Percentiles rank a stretch among this genome's conserved stretches.
phyloP scores from a whole-genome alignment of 768 basidiomycete species.

The Cyathus striatus region DNA sequence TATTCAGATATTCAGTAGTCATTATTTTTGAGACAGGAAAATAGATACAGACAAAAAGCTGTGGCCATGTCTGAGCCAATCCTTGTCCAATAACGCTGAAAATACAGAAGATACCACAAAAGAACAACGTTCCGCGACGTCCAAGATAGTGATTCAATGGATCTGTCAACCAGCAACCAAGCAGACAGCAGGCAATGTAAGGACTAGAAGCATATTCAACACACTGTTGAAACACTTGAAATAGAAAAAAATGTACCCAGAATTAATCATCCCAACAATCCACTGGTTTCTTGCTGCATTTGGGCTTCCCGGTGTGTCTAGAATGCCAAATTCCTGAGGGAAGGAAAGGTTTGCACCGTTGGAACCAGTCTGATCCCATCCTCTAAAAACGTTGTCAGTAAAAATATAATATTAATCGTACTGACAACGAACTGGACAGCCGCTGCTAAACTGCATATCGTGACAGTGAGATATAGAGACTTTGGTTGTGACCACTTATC shows the following conservation, averaged over 20 bases:
- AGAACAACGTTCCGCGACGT: slow-evolving; percentile 57
- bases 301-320: slow-evolving; percentile 24
- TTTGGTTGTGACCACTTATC: slow-evolving; percentile 46
- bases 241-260: slow-evolving; percentile 28
- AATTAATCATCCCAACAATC: slow-evolving; percentile 68
- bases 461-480: slow-evolving; percentile 35
- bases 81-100: slow-evolving; percentile 44
- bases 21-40: no score
- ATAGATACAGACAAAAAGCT: slow-evolving; percentile 34
- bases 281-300: slow-evolving; percentile 45
- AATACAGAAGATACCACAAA: slow-evolving; percentile 54
- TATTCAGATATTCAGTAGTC: no score
- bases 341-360: slow-evolving; percentile 64
- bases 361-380: slow-evolving; percentile 62
- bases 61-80: slow-evolving; percentile 48
- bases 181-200: slow-evolving; percentile 40
- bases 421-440: slow-evolving; percentile 56
- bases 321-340: slow-evolving; percentile 36
- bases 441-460: slow-evolving; percentile 65
- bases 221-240: background rate
- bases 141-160: slow-evolving; percentile 58
- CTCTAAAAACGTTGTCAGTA: slow-evolving; percentile 29
- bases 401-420: background rate
- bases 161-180: slow-evolving; percentile 46
- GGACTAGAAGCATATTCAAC: slow-evolving; percentile 18